These are phyloP conservation scores for Rosa hybrid DNA, from an alignment of 331 rosid species.

Conservation along the genomic window DNA sequence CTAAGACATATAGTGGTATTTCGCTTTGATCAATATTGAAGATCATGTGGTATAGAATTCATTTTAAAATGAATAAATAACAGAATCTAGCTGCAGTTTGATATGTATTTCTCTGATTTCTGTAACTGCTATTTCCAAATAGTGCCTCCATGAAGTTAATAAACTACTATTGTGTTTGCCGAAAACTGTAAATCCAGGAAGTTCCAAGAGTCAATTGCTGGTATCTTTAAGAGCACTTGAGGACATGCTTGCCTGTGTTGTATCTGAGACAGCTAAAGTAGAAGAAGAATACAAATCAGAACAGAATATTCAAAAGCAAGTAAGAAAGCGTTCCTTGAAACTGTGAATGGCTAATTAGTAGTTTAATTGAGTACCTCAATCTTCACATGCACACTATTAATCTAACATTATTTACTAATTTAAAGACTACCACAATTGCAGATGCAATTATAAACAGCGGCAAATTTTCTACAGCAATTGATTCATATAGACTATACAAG, in stretches of 20 bases:
- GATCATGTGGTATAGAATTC: not conserved
- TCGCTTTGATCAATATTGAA: not conserved
- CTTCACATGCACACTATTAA: not conserved
- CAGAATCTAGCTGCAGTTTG: not conserved
- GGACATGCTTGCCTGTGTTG: slow-evolving; percentile 44
- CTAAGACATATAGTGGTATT: not conserved
- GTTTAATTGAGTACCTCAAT: not conserved
- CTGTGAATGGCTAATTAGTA: not conserved
- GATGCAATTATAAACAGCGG: not conserved
- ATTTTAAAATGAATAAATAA: not conserved
- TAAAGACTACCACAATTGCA: not conserved
- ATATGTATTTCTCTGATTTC: not conserved
- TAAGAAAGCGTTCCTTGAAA: slow-evolving; percentile 27
- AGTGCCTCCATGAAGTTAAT: not conserved
- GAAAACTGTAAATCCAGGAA: slow-evolving; percentile 46
- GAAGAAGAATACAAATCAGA: slow-evolving; percentile 54
- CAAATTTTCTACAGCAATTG: slow-evolving; percentile 1
- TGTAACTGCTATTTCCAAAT: not conserved
- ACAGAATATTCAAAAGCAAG: slow-evolving; percentile 50
- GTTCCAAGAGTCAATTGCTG: slow-evolving; percentile 47
- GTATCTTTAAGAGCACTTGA: slow-evolving; percentile 38
- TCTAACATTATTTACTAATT: not conserved
- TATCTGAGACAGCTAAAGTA: slow-evolving; percentile 45
- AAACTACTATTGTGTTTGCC: not conserved
- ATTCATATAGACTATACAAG: slow-evolving; percentile 22